phyloP scores from a whole-genome alignment of 2,329 filamentous ascomycete species.

The Diaporthe capsici region DNA sequence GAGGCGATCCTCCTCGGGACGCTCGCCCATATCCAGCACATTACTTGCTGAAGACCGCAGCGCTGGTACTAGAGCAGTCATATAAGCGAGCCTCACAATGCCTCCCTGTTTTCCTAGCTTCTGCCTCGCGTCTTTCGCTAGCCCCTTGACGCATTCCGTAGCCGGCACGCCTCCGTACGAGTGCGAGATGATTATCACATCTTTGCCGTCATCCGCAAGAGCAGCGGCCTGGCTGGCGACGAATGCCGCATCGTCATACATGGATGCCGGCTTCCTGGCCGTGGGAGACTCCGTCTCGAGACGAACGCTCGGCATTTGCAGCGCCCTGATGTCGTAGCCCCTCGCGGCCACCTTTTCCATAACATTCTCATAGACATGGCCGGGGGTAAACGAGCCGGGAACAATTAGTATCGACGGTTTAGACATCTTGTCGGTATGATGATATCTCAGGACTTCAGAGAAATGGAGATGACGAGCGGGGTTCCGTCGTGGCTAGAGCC shows the following conservation, averaged over 20 bases:
- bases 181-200: constrained; percentile 4
- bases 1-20: background rate
- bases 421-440: background rate
- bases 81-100: background rate
- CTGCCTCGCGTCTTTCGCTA: background rate
- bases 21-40: background rate
- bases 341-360: background rate
- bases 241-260: constrained; percentile 50
- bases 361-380: background rate
- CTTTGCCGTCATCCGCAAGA: constrained; percentile 48
- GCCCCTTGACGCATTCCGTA: background rate
- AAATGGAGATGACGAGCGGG: background rate
- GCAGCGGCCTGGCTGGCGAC: constrained; percentile 48
- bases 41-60: background rate
- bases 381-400: background rate
- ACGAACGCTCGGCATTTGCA: background rate
- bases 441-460: background rate
- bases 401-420: constrained; percentile 1
- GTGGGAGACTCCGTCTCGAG: constrained; percentile 6
- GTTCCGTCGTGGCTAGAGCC: background rate
- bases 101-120: background rate
- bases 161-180: constrained; percentile 8
- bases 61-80: constrained; percentile 1
- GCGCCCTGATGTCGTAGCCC: background rate
- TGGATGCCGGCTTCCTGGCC: constrained; percentile 38